phyloP scores from a whole-genome alignment of 2,329 filamentous ascomycete genomes.

The Ophiocordyceps unilateralis region DNA sequence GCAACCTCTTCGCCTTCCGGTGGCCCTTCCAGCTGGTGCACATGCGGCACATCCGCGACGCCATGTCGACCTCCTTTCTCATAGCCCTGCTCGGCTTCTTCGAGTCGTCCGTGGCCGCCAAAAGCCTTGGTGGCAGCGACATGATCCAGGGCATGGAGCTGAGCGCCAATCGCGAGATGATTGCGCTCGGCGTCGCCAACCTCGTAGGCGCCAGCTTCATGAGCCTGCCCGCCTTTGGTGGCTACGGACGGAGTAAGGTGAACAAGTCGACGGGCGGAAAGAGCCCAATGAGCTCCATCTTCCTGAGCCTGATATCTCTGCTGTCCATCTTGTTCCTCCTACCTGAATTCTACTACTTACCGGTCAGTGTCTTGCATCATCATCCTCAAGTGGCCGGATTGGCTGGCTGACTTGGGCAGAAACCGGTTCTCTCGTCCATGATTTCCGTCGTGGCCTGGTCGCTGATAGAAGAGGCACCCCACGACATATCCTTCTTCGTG shows the following conservation, averaged over 20 bases:
- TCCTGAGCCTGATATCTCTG: constrained; percentile 68
- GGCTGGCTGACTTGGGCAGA: constrained; percentile 28
- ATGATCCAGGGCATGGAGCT: constrained; percentile 65
- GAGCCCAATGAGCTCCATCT: constrained; percentile 84
- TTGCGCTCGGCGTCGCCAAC: constrained; percentile 81
- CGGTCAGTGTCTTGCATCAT: constrained; percentile 38
- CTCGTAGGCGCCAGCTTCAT: constrained; percentile 84
- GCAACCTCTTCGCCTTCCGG: constrained; percentile 59
- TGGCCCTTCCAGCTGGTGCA: constrained; percentile 69
- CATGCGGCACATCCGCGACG: constrained; percentile 67
- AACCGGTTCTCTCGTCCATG: constrained; percentile 85
- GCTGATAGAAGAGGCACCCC: constrained; percentile 84
- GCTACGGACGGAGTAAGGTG: constrained; percentile 90
- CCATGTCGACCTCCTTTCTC: constrained; percentile 80
- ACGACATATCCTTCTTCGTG: constrained; percentile 81
- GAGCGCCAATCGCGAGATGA: constrained; percentile 82
- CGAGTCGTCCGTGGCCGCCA: constrained; percentile 89
- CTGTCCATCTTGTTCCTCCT: constrained; percentile 67
- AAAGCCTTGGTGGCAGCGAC: constrained; percentile 58
- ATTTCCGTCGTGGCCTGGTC: constrained; percentile 92
- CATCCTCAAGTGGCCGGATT: neutral
- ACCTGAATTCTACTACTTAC: constrained; percentile 87
- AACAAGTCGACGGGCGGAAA: constrained; percentile 83
- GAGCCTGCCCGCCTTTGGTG: constrained; percentile 84
- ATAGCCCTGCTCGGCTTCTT: constrained; percentile 97